Conservation (phyloP, 176 grass and related monocot genomes). For the Guadua angustifolia region DNA sequence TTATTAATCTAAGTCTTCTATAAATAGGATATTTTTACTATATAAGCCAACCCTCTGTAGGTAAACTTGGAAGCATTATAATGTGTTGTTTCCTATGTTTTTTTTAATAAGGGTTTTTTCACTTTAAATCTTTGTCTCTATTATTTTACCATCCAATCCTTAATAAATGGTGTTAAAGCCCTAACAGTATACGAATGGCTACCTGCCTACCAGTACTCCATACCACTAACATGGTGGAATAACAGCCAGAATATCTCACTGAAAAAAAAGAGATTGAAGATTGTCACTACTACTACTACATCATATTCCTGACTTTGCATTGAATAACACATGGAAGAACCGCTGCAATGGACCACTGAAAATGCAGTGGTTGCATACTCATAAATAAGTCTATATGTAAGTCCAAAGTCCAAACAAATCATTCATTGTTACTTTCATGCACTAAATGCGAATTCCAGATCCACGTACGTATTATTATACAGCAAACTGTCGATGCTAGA, state of each 20-base stretch:
- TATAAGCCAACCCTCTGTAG: no score
- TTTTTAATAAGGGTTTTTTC: no score
- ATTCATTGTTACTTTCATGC: conserved; percentile 23
- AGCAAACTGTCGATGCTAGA: background rate
- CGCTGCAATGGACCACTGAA: conserved; percentile 2
- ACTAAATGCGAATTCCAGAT: conserved; percentile 20
- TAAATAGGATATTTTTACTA: no score
- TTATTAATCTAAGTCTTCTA: no score
- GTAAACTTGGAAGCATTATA: no score
- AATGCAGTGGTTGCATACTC: background rate
- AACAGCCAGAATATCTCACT: background rate
- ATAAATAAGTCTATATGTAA: background rate
- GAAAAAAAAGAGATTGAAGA: background rate
- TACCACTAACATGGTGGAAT: background rate
- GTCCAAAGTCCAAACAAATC: conserved; percentile 34
- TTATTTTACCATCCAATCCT: no score
- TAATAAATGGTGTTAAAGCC: no score
- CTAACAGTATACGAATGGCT: background rate
- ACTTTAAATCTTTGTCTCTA: no score
- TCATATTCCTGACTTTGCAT: background rate
- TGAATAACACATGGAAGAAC: conserved; percentile 25
- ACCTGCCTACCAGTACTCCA: no score
- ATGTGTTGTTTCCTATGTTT: no score
- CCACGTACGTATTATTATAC: background rate
- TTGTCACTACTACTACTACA: background rate